Evolutionary conservation across 2,329 filamentous ascomycete species (phyloP), one percentile per base, ranked within the genome.

Genomic region (Exophiala mesophila): DNA sequence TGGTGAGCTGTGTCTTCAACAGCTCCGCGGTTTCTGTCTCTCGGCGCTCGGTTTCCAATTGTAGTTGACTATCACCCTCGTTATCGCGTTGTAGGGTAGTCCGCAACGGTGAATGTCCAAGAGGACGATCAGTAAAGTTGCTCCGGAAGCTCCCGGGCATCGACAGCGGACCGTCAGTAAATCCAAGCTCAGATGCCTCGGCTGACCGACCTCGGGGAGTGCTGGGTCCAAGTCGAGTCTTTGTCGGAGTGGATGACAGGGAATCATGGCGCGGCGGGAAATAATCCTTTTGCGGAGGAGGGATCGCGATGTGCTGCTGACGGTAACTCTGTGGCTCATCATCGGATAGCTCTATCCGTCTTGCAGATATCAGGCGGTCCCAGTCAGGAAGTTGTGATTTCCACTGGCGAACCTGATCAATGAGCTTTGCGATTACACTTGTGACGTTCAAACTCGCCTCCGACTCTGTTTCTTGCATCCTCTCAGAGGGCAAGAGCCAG

Each of bases 321-420:
- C 30, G 30, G 13, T 26, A 35, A 7, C 21, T 13, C 21, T 6
- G 18, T 15, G 31, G 10, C 4, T 54, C 50, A 9, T 52, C 49
- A 8, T 50, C 43, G 8, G 39, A 39, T 5, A 84, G 1, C 76
- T 78, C 48, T 80, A 75, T 4, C 78, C 77, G 9, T 72, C 79
- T 61, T 74, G 80, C 63, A 74, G 81, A 59, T 3, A 88, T 67
- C 2, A 88, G 70, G 26, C 84, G 79, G 38, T 87, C 81, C 57
- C 88, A 89, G 26, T 85, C 77, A 0, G 83, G 78, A 5, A 89
- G 74, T 4, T 77, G 74, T 34, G 70, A 67, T 39, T 78, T 76
- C 67, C 83, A 88, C 1, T 67, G 66, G 10, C 69, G 63, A 9
- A 85, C 73, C 57, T 87, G 79, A 17, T 78, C 72, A 8, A 78